Base-by-base conservation (phyloP, 2,329 filamentous ascomycete species). In the Dactylellina sp. region DNA sequence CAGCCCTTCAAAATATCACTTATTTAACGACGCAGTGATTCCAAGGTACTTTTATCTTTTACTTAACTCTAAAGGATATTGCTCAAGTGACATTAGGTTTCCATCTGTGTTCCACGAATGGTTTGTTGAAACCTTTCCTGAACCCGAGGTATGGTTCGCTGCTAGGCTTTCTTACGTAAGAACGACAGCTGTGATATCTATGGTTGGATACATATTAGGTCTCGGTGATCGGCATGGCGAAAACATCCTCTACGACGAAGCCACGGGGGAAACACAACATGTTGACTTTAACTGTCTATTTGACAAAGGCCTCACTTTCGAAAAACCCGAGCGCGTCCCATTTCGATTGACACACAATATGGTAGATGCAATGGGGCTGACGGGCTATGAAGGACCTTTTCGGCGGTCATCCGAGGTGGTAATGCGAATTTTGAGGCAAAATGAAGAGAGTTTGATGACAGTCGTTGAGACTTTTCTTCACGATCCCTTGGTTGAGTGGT, bases 261-360 rank as follows among this genome's bases (percentile, higher is more conserved):
- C 91, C 65, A 96, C 93, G 76, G 95, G 96, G 47, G 94, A 94
- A 57, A 89, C 96, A 1, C 91, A 99, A 81, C 95, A 99, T 81
- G 96, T 99, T 49, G 95, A 99, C 82, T 99, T 99, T 85, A 99
- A 99, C 83, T 99, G 96, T 81, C 88, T 99, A 2, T 99, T 99
- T 81, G 96, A 99, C 84, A 99, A 99, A 80, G 95, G 95, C 0
- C 86, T 94, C 42, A 97, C 93, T 0, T 98, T 99, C 80, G 90
- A 93, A 75, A 96, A 96, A 81, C 94, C 95, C 0, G 95, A 99
- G 81, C 85, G 91, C 28, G 95, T 99, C 0, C 96, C 95, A 1
- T 99, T 99, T 85, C 91, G 96, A 14, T 85, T 99, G 44, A 99
- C 95, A 2, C 94, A 97, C 84, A 99, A 99, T 82, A 98, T 99